Evolutionary conservation across 2,329 filamentous ascomycete genomes (phyloP), one percentile per base, ranked within the genome.

Genomic region (Dactylellina leptospora): DNA sequence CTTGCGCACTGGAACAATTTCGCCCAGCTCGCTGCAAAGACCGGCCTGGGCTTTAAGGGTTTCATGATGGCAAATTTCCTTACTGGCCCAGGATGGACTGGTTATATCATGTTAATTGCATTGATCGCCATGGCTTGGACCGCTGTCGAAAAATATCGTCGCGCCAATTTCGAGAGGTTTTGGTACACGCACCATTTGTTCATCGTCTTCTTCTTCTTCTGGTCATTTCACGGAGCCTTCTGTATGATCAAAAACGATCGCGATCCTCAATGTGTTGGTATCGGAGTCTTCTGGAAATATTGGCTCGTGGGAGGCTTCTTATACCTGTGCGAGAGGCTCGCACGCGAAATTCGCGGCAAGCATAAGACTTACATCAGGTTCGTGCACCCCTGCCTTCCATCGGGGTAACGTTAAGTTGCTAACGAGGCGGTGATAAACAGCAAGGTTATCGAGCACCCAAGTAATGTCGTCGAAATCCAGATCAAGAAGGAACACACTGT

Each of bases 111-210:
- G 91, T 82, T 95, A 74, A 83, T 90, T 68, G 86, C 88, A 6
- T 81, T 96, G 53, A 92, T 90, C 84, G 87, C 87, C 55, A 95
- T 96, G 85, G 88, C 90, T 2, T 77, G 87, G 23, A 95, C 91
- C 0, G 91, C 90, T 6, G 82, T 90, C 11, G 90, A 93, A 81
- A 91, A 90, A 82, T 86, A 87, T 8, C 85, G 90, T 54, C 87
- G 90, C 59, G 88, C 89, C 73, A 93, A 95, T 82, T 93, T 91
- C 79, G 91, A 93, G 80, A 89, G 90, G 23, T 96, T 95, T 83
- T 96, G 91, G 91, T 93, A 92, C 80, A 91, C 89, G 1, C 91
- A 96, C 81, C 91, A 95, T 82, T 85, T 95, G 79, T 95, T 95
- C 79, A 86, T 93, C 80, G 78, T 93, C 74, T 95, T 95, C 84